A percentile compares a stretch with the other conserved stretches of the same genome.
Conservation (phyloP, 352 stramenopile species). For the Halophytophthora batemanensis region DNA sequence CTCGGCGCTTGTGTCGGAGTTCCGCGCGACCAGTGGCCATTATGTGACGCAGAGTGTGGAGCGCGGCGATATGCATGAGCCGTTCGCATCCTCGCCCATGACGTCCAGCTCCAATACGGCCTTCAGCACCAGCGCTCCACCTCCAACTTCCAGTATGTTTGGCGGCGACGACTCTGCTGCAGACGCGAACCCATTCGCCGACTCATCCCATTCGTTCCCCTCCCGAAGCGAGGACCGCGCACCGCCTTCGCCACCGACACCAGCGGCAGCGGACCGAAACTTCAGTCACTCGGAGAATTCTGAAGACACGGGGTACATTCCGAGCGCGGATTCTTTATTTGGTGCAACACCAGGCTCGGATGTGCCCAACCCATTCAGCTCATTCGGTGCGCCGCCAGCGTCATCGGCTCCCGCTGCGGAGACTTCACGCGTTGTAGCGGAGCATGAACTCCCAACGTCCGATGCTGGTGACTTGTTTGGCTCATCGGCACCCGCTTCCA, state of each 20-base stretch:
- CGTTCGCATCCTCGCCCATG: slow-evolving; percentile 26
- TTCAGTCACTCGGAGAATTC: slow-evolving; percentile 7
- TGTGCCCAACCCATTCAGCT: slow-evolving; percentile 54
- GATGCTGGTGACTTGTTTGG: slow-evolving; percentile 63
- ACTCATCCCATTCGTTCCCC: slow-evolving; percentile 28
- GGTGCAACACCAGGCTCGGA: slow-evolving; percentile 39
- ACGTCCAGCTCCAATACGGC: slow-evolving; percentile 14
- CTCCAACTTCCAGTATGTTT: slow-evolving; percentile 18
- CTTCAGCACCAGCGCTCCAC: slow-evolving; percentile 16
- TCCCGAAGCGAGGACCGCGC: slow-evolving; percentile 10
- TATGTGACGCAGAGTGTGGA: slow-evolving; percentile 35
- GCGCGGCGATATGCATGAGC: slow-evolving; percentile 11
- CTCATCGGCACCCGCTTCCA: slow-evolving; percentile 23
- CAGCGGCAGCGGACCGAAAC: slow-evolving; percentile 5
- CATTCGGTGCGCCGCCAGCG: slow-evolving; percentile 24
- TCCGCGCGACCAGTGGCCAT: slow-evolving; percentile 26
- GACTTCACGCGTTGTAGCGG: slow-evolving; percentile 5
- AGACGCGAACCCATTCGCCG: slow-evolving; percentile 46
- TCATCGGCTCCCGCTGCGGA: slow-evolving; percentile 3
- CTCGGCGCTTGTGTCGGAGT: slow-evolving; percentile 33
- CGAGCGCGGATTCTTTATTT: slow-evolving; percentile 62
- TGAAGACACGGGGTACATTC: slow-evolving; percentile 22
- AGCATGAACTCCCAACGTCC: slow-evolving; percentile 53
- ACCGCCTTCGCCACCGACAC: slow-evolving; percentile 4
- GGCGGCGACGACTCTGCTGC: slow-evolving; percentile 18